Evolutionary conservation across 305 asterid species (phyloP).

Genomic region (Stenogyne calaminthoides): DNA sequence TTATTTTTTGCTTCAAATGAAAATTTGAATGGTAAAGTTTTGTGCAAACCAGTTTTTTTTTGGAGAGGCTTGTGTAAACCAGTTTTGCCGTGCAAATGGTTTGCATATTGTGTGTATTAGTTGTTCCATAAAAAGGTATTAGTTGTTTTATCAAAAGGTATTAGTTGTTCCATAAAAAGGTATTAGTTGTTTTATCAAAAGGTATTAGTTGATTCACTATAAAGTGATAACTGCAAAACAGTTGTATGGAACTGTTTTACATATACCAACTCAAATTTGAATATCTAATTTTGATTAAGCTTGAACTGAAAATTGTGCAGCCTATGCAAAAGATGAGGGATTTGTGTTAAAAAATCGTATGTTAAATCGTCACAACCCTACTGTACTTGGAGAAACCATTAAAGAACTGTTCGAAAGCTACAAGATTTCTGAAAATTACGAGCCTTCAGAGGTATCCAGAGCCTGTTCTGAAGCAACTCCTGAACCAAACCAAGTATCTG

Average conservation of each 20-base stretch:
- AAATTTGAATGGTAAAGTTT: too few species aligned
- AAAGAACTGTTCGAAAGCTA: slow-evolving; percentile 70
- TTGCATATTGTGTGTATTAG: too few species aligned
- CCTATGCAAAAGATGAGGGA: slow-evolving; percentile 74
- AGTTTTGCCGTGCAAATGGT: too few species aligned
- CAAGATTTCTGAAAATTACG: slow-evolving; percentile 52
- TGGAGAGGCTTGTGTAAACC: too few species aligned
- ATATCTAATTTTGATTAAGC: neutral
- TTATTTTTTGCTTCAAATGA: too few species aligned
- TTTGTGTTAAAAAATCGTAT: slow-evolving; percentile 70
- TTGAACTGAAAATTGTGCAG: slow-evolving; percentile 38
- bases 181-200: too few species aligned
- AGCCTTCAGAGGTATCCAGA: slow-evolving; percentile 57
- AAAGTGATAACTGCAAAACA: too few species aligned
- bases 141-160: too few species aligned
- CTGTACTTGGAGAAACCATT: slow-evolving; percentile 52
- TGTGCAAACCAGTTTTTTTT: too few species aligned
- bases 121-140: too few species aligned
- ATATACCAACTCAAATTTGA: neutral
- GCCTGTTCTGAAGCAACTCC: slow-evolving; percentile 59
- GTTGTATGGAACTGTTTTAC: neutral
- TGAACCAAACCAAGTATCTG: slow-evolving; percentile 61
- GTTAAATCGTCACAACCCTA: slow-evolving; percentile 52
- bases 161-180: too few species aligned
- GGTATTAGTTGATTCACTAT: too few species aligned